phyloP scores from a whole-genome alignment of 306 rosid genomes.

The Oemleria cerasiformis region DNA sequence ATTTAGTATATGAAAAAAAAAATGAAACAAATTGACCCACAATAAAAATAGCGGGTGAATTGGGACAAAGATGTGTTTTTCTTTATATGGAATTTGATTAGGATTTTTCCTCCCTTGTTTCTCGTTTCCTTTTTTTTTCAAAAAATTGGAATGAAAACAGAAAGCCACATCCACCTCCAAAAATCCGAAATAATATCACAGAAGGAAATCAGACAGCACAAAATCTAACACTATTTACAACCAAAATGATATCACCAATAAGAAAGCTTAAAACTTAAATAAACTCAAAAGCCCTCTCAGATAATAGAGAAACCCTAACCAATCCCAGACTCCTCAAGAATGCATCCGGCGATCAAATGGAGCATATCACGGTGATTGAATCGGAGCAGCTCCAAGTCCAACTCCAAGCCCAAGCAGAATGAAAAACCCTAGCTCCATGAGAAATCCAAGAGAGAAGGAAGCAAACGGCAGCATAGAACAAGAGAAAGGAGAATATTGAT shows the following conservation, averaged over 20 bases:
- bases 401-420: conserved; percentile 13
- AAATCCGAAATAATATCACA: conserved; percentile 50
- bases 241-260: conserved; percentile 18
- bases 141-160: conserved; percentile 23
- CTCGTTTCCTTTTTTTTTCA: conserved; percentile 11
- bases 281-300: not conserved
- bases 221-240: conserved; percentile 49
- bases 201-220: conserved; percentile 48
- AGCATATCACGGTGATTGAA: conserved; percentile 43
- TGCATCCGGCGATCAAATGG: conserved; percentile 40
- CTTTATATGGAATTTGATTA: conserved; percentile 22
- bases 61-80: conserved; percentile 36
- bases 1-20: conserved; percentile 24
- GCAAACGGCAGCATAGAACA: not conserved
- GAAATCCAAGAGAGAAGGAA: not conserved
- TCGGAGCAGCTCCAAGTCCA: conserved; percentile 6
- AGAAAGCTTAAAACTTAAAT: conserved; percentile 18
- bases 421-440: conserved; percentile 25
- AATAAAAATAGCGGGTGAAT: conserved; percentile 61
- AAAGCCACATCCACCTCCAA: conserved; percentile 48
- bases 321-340: conserved; percentile 57
- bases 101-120: conserved; percentile 21
- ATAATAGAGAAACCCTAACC: conserved; percentile 35
- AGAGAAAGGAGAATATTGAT: not conserved
- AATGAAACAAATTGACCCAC: conserved; percentile 48